Base-by-base conservation (phyloP, 2,329 filamentous ascomycete genomes). In the Pseudocercospora musae region DNA sequence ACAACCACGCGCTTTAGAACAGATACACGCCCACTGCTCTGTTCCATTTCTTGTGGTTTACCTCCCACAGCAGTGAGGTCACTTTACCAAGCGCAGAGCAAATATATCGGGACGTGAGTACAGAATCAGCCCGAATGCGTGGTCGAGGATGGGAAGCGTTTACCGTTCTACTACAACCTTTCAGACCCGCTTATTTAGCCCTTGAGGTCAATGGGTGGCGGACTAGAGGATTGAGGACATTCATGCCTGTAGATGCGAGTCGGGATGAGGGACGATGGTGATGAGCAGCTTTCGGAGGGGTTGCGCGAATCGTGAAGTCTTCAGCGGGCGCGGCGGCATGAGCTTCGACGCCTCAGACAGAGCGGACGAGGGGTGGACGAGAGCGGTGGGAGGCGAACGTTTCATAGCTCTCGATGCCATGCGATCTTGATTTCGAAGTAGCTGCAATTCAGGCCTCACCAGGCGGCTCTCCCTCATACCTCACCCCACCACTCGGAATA, bases 171-270 rank as follows among this genome's bases (percentile, higher is more conserved):
- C 44, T 64, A 66, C 66, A 63, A 63, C 60, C 66, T 70, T 71
- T 72, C 72, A 74, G 72, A 74, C 67, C 72, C 68, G 72, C 72
- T 63, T 62, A 18, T 57, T 57, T 62, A 44, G 57, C 62, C 62
- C 63, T 64, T 64, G 65, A 69, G 71, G 58, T 63, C 58, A 64
- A 67, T 63, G 67, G 68, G 65, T 54, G 65, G 72, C 72, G 72
- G 72, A 73, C 72, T 74, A 74, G 69, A 69, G 68, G 66, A 58
- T 57, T 64, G 72, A 66, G 68, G 68, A 74, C 72, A 74, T 67
- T 40, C 33, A 15, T 37, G 11, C 2, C 11, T 9, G 33, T 15
- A 31, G 29, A 31, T 31, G 29, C 6, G 29, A 31, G 29, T 8
- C 4, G 29, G 8, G 8, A 11, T 2, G 29, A 37, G 33, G 13